These are phyloP conservation scores for Lactarius deliciosus DNA, from an alignment of 768 basidiomycete genomes.

Conservation along the genomic window DNA sequence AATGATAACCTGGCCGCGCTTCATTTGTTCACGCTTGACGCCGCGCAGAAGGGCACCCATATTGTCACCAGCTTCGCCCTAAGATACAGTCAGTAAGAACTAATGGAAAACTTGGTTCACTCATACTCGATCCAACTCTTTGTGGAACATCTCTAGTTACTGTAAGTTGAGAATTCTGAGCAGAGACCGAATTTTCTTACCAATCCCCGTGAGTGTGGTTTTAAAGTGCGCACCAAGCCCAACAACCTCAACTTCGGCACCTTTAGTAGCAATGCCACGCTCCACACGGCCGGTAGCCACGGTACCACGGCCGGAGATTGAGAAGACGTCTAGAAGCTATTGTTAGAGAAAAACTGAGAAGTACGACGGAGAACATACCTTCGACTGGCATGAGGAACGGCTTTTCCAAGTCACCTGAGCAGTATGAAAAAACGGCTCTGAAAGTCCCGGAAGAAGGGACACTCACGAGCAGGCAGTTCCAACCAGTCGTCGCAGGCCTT, in stretches of 20 bases:
- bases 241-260: slow-evolving; percentile 89
- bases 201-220: slow-evolving; percentile 94
- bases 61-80: slow-evolving; percentile 98
- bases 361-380: slow-evolving; percentile 42
- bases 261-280: slow-evolving; percentile 88
- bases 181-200: slow-evolving; percentile 40
- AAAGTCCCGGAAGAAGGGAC: background rate
- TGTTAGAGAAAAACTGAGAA: background rate
- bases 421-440: slow-evolving; percentile 14
- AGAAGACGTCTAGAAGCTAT: slow-evolving; percentile 75
- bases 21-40: slow-evolving; percentile 93
- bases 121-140: slow-evolving; percentile 89
- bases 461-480: slow-evolving; percentile 85
- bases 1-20: slow-evolving; percentile 89
- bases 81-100: slow-evolving; percentile 10
- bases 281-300: slow-evolving; percentile 96
- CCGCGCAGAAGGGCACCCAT: slow-evolving; percentile 98
- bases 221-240: slow-evolving; percentile 81
- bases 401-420: slow-evolving; percentile 88
- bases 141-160: slow-evolving; percentile 94
- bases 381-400: slow-evolving; percentile 96
- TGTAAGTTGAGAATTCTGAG: slow-evolving; percentile 2
- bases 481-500: slow-evolving; percentile 92
- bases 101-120: background rate
- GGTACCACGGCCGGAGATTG: slow-evolving; percentile 97